Conservation (phyloP, 1,284 basidiomycete genomes). For the Mycena sp. region DNA sequence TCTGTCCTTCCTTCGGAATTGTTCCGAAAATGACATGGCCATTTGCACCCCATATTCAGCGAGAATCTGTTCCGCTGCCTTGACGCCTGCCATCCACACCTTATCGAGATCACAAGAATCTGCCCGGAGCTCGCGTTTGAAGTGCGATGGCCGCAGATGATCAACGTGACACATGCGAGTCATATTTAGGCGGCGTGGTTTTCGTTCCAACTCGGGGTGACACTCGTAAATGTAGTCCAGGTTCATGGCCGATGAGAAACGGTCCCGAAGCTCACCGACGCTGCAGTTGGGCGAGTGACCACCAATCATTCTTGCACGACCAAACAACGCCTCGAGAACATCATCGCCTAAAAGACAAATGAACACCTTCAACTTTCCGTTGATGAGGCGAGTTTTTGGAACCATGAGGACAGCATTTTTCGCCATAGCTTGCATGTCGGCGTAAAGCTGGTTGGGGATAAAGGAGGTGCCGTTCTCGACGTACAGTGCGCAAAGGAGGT, state of each 20-base stretch:
- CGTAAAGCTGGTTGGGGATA: conserved; percentile 20
- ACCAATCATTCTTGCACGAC: conserved; percentile 14
- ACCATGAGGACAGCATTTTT: conserved; percentile 18
- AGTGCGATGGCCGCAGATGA: conserved; percentile 7
- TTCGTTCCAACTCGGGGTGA: conserved; percentile 16
- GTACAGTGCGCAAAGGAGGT: conserved; percentile 18
- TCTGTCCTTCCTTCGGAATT: background rate
- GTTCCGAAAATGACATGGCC: background rate
- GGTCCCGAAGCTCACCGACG: conserved; percentile 33
- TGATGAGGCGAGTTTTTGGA: conserved; percentile 1
- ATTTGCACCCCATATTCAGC: background rate
- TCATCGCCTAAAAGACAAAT: conserved; percentile 17
- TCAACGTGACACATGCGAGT: conserved; percentile 4
- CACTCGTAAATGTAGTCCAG: conserved; percentile 36
- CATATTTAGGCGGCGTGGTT: conserved; percentile 17
- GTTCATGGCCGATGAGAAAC: conserved; percentile 44
- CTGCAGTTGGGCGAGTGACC: conserved; percentile 39
- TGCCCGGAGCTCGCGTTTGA: conserved; percentile 1
- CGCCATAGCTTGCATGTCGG: conserved; percentile 17
- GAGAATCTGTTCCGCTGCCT: background rate
- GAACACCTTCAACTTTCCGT: background rate
- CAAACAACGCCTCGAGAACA: conserved; percentile 21
- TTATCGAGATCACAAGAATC: conserved; percentile 3
- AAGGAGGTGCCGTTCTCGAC: conserved; percentile 12
- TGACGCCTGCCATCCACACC: background rate